These are phyloP conservation scores for Cercophora samala DNA, from an alignment of 495 filamentous ascomycete species.

Conservation along the genomic window DNA sequence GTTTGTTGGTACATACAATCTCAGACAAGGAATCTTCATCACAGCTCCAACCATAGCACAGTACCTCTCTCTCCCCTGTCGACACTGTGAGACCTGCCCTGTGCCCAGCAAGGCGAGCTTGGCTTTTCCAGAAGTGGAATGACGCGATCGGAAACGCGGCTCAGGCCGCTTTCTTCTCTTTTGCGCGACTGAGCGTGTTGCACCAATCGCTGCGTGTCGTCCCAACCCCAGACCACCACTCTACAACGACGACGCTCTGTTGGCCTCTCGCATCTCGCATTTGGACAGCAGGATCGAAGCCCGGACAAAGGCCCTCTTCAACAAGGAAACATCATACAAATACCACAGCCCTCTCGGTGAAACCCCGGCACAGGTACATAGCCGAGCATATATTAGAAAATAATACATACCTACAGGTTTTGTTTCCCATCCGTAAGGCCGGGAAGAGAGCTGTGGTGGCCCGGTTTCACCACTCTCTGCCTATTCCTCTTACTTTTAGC, in stretches of 20 bases:
- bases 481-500: neutral
- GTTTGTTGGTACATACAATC: neutral
- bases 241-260: neutral
- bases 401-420: neutral
- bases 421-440: neutral
- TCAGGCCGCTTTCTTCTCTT: constrained; percentile 8
- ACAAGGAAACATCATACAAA: neutral
- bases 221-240: neutral
- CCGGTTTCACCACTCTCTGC: neutral
- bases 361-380: neutral
- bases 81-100: neutral
- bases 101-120: constrained; percentile 1
- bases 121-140: constrained; percentile 16
- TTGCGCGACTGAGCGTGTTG: constrained; percentile 26
- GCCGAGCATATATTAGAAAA: neutral
- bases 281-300: neutral
- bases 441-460: neutral
- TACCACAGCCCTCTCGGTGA: neutral
- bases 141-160: constrained; percentile 31
- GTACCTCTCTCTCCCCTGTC: neutral
- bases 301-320: neutral
- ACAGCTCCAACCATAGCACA: neutral
- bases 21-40: neutral
- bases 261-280: constrained; percentile 15
- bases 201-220: constrained; percentile 29